These are phyloP conservation scores for Micractinium conductrix DNA, from an alignment of 139 green algal genomes.

Conservation along the genomic window DNA sequence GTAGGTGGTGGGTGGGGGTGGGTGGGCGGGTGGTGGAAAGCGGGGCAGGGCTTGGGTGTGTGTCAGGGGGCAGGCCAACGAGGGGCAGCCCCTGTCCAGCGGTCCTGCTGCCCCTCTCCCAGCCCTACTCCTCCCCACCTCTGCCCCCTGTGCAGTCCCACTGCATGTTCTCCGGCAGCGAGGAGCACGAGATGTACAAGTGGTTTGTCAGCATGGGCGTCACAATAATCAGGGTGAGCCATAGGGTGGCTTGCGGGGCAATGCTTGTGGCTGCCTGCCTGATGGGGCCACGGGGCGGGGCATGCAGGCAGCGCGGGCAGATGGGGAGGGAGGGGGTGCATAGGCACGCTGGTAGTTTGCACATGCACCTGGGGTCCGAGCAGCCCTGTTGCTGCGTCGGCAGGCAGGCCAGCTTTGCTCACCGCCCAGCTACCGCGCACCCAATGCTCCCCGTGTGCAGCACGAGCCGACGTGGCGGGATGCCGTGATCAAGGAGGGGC, in stretches of 20 bases:
- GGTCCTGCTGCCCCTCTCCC: too few relatives aligned
- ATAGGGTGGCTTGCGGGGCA: not conserved
- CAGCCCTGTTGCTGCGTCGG: not conserved
- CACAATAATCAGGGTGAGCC: constrained; percentile 4
- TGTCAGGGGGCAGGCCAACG: too few relatives aligned
- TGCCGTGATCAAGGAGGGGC: not conserved
- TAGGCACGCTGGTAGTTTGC: not conserved
- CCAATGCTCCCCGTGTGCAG: not conserved
- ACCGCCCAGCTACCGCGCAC: not conserved
- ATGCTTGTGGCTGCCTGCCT: not conserved
- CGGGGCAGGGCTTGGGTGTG: too few relatives aligned
- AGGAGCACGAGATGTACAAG: not conserved
- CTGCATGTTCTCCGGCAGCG: constrained; percentile 17
- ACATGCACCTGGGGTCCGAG: too few relatives aligned
- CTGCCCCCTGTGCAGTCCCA: too few relatives aligned
- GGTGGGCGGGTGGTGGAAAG: too few relatives aligned
- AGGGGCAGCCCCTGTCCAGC: too few relatives aligned
- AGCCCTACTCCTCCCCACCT: too few relatives aligned
- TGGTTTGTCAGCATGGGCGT: constrained; percentile 11
- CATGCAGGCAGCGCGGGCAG: not conserved
- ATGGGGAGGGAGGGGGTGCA: not conserved
- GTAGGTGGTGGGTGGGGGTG: too few relatives aligned
- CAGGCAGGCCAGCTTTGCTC: not conserved
- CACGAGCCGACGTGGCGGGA: constrained; percentile 11
- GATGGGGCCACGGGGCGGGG: not conserved